Conservation (phyloP, 805 yeast genomes). For the Suhomyces sp. region DNA sequence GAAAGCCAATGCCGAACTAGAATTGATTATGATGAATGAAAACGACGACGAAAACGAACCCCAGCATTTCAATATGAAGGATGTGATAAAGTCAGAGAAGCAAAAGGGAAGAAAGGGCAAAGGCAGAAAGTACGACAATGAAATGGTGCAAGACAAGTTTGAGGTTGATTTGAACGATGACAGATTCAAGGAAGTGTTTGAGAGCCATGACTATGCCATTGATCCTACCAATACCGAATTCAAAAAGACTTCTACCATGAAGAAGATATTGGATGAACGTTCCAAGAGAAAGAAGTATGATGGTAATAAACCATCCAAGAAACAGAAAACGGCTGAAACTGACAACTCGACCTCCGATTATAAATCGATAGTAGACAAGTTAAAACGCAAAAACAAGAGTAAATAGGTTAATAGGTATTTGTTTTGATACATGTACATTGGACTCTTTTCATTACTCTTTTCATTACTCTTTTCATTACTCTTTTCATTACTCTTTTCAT, state of each 20-base stretch:
- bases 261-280: constrained; percentile 73
- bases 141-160: constrained; percentile 47
- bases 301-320: constrained; percentile 9
- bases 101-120: constrained; percentile 48
- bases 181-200: constrained; percentile 80
- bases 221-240: constrained; percentile 92
- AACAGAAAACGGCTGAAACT: constrained; percentile 12
- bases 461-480: no score
- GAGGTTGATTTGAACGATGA: constrained; percentile 75
- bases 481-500: no score
- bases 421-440: neutral
- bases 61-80: constrained; percentile 76
- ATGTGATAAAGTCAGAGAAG: constrained; percentile 71
- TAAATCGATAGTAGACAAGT: constrained; percentile 46
- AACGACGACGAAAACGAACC: constrained; percentile 39
- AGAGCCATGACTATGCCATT: constrained; percentile 86
- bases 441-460: no score
- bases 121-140: constrained; percentile 52
- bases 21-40: constrained; percentile 67
- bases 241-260: constrained; percentile 86
- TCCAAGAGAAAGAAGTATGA: constrained; percentile 43
- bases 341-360: constrained; percentile 13
- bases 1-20: constrained; percentile 60
- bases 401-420: neutral
- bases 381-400: constrained; percentile 41